Base-by-base conservation (phyloP, 1,284 basidiomycete species). In the Amylostereum areolatum region DNA sequence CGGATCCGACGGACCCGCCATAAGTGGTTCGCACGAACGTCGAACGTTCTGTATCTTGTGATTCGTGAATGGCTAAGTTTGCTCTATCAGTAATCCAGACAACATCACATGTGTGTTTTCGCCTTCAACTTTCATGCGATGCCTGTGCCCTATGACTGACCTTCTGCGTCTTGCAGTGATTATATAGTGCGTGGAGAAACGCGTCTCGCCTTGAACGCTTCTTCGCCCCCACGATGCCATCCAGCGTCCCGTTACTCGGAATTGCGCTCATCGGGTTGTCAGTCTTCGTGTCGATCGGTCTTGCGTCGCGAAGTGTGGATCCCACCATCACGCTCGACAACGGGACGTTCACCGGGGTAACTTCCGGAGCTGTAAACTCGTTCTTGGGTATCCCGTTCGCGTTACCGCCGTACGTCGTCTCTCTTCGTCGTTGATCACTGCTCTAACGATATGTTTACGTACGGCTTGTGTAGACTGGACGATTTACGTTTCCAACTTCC, bases 381-480 rank as follows among this genome's bases (percentile, higher is more conserved):
- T 80, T 73, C 52, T 59, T 79, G 2, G 77, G 78, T 0, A 77
- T 81, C 29, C 78, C 79, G 0, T 83, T 73, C 50, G 78, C 78
- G 1, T 52, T 66, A 43, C 68, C 72, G 3, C 71, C 71, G 66
- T 69, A 50, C 34, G 66, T 57, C 10, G 30, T 7, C 12, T 35
- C 11, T 41, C 37, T 32, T 46, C 11, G 18, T 9, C 30, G 0
- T 9, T 29, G 12, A 6, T 28, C 9, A 31, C 5, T 11, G 8
- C 24, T 24, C 18, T 25, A 25, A 28, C 3, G 18, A 9, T 11
- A 24, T 6, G 18, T 5, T 5, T 41, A 7, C 6, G 7, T 24
- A 6, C 11, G 4, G 41, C 31, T 3, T 11, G 8, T n/a, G 41
- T 29, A 50, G 48, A 4, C 30, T 50, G 9, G 48, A 44, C 4